A percentile compares a stretch with the other conserved stretches of the same genome.
Evolutionary conservation across 2,329 filamentous ascomycete genomes (phyloP).

Genomic region (Cladosporium cucumerinum): DNA sequence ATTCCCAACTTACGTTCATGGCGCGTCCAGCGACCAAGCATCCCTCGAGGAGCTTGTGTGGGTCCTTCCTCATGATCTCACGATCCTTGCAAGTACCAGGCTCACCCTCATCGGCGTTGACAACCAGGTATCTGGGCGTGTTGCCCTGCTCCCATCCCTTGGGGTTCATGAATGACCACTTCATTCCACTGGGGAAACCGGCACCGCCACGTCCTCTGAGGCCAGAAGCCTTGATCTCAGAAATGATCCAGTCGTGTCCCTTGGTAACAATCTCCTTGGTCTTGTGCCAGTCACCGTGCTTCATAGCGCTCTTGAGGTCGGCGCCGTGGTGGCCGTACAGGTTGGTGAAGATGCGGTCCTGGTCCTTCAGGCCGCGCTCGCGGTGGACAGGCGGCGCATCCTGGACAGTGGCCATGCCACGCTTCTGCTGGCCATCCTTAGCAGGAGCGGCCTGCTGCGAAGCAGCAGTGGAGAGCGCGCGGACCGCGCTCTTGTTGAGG

Average conservation of each 20-base stretch:
- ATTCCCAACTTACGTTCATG: conserved; percentile 65
- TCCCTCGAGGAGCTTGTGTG: conserved; percentile 97
- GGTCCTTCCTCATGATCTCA: conserved; percentile 99
- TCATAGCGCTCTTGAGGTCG: conserved; percentile 90
- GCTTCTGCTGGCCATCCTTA: conserved; percentile 50
- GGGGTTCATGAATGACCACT: conserved; percentile 99
- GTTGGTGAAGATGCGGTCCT: conserved; percentile 99
- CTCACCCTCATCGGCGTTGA: conserved; percentile 98
- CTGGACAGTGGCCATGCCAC: conserved; percentile 63
- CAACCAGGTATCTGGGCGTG: conserved; percentile 92
- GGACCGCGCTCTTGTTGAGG: conserved; percentile 32
- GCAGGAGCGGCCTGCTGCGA: conserved; percentile 27
- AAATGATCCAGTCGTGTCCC: conserved; percentile 98
- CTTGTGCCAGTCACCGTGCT: conserved; percentile 99
- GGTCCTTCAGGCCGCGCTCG: conserved; percentile 86
- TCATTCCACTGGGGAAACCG: conserved; percentile 95
- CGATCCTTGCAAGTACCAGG: conserved; percentile 99
- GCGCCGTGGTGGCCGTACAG: conserved; percentile 89
- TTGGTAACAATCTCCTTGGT: conserved; percentile 98
- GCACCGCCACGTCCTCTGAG: conserved; percentile 94
- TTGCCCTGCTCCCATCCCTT: conserved; percentile 98
- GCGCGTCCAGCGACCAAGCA: conserved; percentile 93
- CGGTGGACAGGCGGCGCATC: conserved; percentile 56
- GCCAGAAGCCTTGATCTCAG: conserved; percentile 94
- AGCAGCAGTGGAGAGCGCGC: conserved; percentile 28